These are phyloP conservation scores for Porogramme epimiltina DNA, from an alignment of 1,284 basidiomycete genomes.

Conservation along the genomic window DNA sequence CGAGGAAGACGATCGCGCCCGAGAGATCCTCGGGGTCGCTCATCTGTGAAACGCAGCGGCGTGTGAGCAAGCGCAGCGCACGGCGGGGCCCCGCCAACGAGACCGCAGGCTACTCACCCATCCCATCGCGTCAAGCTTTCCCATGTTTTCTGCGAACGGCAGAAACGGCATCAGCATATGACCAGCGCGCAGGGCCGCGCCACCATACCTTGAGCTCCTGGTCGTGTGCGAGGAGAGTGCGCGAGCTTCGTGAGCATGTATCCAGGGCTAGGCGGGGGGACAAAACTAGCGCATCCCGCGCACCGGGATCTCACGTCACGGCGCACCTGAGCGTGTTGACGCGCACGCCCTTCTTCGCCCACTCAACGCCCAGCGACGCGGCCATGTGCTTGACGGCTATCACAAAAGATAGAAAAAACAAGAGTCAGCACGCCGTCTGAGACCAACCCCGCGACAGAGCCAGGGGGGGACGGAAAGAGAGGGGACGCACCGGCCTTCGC, in stretches of 20 bases:
- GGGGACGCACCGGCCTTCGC: conserved; percentile 75
- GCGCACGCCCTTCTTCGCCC: conserved; percentile 84
- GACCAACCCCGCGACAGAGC: too few relatives aligned
- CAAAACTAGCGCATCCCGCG: conserved; percentile 5
- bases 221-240: conserved; percentile 74
- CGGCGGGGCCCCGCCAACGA: too few relatives aligned
- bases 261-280: conserved; percentile 59
- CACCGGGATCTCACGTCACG: conserved; percentile 23
- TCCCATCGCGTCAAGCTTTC: conserved; percentile 87
- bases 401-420: too few relatives aligned
- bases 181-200: background rate
- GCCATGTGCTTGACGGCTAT: conserved; percentile 89
- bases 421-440: too few relatives aligned
- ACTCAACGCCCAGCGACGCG: conserved; percentile 84
- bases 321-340: conserved; percentile 77
- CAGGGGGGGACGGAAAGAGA: too few relatives aligned
- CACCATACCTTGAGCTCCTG: conserved; percentile 66
- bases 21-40: conserved; percentile 33
- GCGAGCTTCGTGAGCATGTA: conserved; percentile 88
- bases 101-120: conserved; percentile 47
- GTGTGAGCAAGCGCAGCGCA: conserved; percentile 1
- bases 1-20: conserved; percentile 85
- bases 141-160: conserved; percentile 74
- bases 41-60: conserved; percentile 9
- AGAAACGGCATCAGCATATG: conserved; percentile 10